A percentile compares a stretch with the other conserved stretches of the same genome.
These are phyloP conservation scores for Emmonsiellopsis sp. DNA, from an alignment of 2,329 filamentous ascomycete species.

Conservation along the genomic window DNA sequence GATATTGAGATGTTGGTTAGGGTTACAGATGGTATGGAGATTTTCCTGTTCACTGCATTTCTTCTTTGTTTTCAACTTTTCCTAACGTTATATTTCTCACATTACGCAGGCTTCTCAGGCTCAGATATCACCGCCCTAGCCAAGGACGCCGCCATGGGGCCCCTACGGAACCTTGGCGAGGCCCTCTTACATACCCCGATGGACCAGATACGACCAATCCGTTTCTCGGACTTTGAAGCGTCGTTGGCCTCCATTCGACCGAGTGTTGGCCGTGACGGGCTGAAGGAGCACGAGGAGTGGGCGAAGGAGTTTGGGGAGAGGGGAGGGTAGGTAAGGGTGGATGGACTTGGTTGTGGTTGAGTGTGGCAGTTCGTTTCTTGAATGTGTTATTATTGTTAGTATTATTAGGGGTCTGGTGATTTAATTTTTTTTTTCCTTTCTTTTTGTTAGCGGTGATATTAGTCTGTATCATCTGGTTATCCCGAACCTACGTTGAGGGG, in stretches of 20 bases:
- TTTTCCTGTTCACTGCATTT: not conserved
- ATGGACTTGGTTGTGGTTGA: not conserved
- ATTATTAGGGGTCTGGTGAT: no score
- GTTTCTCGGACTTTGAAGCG: constrained; percentile 70
- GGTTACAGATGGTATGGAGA: constrained; percentile 66
- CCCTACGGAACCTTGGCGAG: constrained; percentile 80
- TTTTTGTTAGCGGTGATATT: no score
- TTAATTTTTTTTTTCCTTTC: no score
- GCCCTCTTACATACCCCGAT: constrained; percentile 82
- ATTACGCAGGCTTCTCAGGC: constrained; percentile 72
- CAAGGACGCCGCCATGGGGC: constrained; percentile 97
- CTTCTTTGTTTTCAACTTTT: not conserved
- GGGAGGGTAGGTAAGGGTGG: constrained; percentile 49
- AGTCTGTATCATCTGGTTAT: no score
- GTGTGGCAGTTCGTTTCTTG: no score
- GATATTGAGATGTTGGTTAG: constrained; percentile 68
- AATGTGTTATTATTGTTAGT: no score
- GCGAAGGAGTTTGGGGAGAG: constrained; percentile 85
- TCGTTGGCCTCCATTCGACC: constrained; percentile 80
- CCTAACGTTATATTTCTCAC: not conserved
- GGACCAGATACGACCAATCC: constrained; percentile 86
- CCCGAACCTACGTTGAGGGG: no score
- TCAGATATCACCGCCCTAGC: constrained; percentile 94
- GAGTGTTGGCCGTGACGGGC: constrained; percentile 73
- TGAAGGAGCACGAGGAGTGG: constrained; percentile 92